Conservation (phyloP, 768 basidiomycete genomes). For the Punctularia strigosozonata region DNA sequence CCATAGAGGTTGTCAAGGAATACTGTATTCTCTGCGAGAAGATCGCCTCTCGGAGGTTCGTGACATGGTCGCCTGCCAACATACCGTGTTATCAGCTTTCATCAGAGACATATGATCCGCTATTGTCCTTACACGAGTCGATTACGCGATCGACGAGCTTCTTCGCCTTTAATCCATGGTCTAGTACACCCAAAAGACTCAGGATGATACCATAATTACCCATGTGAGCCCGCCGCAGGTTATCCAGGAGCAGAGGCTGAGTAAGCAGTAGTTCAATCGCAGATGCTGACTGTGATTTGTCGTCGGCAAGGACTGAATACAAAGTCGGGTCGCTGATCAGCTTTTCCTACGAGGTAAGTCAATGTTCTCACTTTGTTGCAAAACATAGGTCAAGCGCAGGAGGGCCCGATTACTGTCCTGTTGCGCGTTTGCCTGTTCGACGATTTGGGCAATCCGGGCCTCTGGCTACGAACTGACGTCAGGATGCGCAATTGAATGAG, state of each 20-base stretch:
- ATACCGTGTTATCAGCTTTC: background rate
- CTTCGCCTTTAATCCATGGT: constrained; percentile 79
- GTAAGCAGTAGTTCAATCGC: constrained; percentile 78
- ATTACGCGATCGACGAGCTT: constrained; percentile 83
- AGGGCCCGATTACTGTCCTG: constrained; percentile 70
- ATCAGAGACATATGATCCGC: background rate
- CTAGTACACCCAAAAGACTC: constrained; percentile 86
- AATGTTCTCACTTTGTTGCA: constrained; percentile 72
- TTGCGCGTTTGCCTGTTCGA: constrained; percentile 70
- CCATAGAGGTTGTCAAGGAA: constrained; percentile 69
- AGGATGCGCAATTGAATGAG: no score
- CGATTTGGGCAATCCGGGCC: constrained; percentile 43
- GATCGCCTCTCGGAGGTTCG: constrained; percentile 85
- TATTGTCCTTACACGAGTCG: constrained; percentile 44
- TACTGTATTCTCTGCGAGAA: constrained; percentile 76
- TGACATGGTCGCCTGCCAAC: constrained; percentile 72
- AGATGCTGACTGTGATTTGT: constrained; percentile 54
- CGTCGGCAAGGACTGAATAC: no score
- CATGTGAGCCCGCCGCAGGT: constrained; percentile 79
- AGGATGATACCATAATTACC: constrained; percentile 90
- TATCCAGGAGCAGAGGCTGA: constrained; percentile 72
- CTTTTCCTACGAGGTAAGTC: no score
- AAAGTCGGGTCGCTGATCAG: no score
- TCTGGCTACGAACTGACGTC: constrained; percentile 31
- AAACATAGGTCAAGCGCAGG: constrained; percentile 63